These are phyloP conservation scores for Nymphaea thermarum DNA, from an alignment of 164 flowering plant genomes.

Conservation along the genomic window DNA sequence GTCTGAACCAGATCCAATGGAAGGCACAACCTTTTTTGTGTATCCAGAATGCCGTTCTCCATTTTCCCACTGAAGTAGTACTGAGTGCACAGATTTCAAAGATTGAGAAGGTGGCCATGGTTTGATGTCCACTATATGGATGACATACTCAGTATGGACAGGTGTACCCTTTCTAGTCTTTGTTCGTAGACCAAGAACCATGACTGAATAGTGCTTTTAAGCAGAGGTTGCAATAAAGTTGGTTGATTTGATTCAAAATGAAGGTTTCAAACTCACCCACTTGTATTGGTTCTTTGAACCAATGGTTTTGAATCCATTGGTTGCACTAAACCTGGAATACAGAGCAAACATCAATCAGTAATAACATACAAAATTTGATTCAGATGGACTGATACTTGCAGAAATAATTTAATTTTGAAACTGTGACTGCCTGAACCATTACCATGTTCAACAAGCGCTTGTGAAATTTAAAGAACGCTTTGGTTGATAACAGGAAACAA, in stretches of 20 bases:
- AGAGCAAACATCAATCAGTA: neutral
- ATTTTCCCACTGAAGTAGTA: constrained; percentile 78
- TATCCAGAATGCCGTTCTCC: constrained; percentile 53
- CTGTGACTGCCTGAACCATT: too few species aligned
- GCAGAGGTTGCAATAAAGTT: neutral
- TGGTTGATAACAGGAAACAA: too few species aligned
- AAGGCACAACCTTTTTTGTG: constrained; percentile 14
- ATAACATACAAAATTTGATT: neutral
- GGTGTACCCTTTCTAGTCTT: constrained; percentile 41
- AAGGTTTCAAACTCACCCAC: too few species aligned
- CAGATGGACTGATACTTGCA: neutral
- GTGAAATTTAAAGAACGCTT: too few species aligned
- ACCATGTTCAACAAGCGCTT: too few species aligned
- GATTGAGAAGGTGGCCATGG: constrained; percentile 85
- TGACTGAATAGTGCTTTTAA: constrained; percentile 7
- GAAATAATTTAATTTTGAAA: neutral
- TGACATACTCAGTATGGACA: constrained; percentile 45
- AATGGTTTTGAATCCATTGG: neutral
- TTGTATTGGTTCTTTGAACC: too few species aligned
- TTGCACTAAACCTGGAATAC: neutral
- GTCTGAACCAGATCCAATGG: constrained; percentile 28
- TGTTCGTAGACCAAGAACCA: constrained; percentile 81
- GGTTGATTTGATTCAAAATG: neutral
- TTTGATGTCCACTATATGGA: constrained; percentile 57
- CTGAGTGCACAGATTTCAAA: constrained; percentile 38